phyloP scores from a whole-genome alignment of 768 basidiomycete genomes.

The Termitomyces sp. region DNA sequence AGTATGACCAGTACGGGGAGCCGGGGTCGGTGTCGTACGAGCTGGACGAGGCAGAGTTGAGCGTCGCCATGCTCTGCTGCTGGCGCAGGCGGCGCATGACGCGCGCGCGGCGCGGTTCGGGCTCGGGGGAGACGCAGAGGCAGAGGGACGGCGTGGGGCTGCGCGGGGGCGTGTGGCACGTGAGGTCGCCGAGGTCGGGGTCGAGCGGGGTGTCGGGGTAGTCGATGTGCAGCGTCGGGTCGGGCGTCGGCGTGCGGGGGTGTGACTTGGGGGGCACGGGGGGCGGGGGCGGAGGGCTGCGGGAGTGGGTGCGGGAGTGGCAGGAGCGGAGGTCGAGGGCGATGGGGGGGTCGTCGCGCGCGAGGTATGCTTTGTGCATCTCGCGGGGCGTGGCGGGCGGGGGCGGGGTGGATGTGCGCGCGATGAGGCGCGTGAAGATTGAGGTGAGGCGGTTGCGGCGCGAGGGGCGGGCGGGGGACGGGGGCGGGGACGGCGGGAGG shows the following conservation, averaged over 20 bases:
- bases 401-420: neutral
- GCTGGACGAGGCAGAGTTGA: neutral
- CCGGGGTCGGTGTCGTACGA: neutral
- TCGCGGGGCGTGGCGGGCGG: neutral
- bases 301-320: neutral
- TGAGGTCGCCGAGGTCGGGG: neutral
- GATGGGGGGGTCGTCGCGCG: constrained; percentile 5
- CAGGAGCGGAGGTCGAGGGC: neutral
- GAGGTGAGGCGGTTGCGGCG: constrained; percentile 11
- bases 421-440: constrained; percentile 3
- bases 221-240: neutral
- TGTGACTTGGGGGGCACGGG: neutral
- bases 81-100: neutral
- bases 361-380: constrained; percentile 9
- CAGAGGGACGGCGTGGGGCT: neutral
- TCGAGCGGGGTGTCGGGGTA: neutral
- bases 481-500: neutral
- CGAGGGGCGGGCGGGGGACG: neutral
- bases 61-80: neutral
- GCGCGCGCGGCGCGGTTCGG: too few relatives aligned
- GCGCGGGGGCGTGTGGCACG: neutral
- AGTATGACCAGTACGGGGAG: neutral
- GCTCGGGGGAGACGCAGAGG: neutral
- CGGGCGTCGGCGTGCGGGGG: too few relatives aligned
- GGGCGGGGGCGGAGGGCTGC: neutral